These are phyloP conservation scores for Hygrocybe punicea DNA, from an alignment of 768 basidiomycete species.

Conservation along the genomic window DNA sequence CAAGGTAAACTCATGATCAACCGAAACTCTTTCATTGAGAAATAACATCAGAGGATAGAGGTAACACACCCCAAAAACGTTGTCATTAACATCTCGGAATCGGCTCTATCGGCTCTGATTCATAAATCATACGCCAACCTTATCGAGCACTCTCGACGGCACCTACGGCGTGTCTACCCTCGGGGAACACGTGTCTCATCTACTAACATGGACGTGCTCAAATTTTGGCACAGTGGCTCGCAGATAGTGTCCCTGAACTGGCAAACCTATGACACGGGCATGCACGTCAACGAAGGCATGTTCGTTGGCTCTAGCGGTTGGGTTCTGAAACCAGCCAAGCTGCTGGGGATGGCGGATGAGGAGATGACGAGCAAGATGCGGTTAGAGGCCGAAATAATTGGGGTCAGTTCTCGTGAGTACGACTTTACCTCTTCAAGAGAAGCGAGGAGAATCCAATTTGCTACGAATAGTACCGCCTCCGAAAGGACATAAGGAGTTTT, in stretches of 20 bases:
- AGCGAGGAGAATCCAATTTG: background rate
- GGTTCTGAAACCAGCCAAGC: slow-evolving; percentile 45
- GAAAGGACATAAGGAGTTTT: slow-evolving; percentile 40
- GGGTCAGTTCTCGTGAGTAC: slow-evolving; percentile 43
- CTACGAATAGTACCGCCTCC: slow-evolving; percentile 44
- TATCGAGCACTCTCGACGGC: slow-evolving; percentile 39
- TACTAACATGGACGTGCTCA: slow-evolving; percentile 50
- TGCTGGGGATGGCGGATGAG: slow-evolving; percentile 19
- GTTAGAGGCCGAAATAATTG: slow-evolving; percentile 38
- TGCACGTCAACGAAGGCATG: slow-evolving; percentile 63
- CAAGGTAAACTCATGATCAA: slow-evolving; percentile 29
- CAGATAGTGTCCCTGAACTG: slow-evolving; percentile 60
- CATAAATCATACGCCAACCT: slow-evolving; percentile 37
- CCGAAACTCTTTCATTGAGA: background rate
- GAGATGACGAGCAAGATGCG: slow-evolving; percentile 16
- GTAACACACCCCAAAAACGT: slow-evolving; percentile 45
- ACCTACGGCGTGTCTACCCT: slow-evolving; percentile 58
- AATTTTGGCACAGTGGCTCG: slow-evolving; percentile 55
- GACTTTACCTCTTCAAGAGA: slow-evolving; percentile 6
- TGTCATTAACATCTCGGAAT: slow-evolving; percentile 62
- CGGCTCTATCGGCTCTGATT: slow-evolving; percentile 40
- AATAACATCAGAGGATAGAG: slow-evolving; percentile 22
- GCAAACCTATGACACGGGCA: slow-evolving; percentile 56
- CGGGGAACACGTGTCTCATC: slow-evolving; percentile 54
- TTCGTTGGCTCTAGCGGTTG: slow-evolving; percentile 56